A percentile compares a stretch with the other conserved stretches of the same genome.
Conservation (phyloP, 2,329 filamentous ascomycete genomes). For the Penicillium polonicum region DNA sequence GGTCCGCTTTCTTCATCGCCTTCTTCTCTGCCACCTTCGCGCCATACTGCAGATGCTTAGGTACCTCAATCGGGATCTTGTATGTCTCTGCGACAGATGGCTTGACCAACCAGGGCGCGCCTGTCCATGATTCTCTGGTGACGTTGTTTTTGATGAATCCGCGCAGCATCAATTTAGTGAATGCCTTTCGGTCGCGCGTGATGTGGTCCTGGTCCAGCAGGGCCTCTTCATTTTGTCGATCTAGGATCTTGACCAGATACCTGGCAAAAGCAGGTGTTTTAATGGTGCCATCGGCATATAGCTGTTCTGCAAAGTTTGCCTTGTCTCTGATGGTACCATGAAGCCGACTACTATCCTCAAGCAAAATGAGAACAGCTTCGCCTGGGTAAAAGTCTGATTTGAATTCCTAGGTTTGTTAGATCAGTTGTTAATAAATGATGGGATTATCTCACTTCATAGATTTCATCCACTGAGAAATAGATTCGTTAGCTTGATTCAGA, state of each 20-base stretch:
- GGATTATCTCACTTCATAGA: slow-evolving; percentile 47
- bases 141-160: slow-evolving; percentile 95
- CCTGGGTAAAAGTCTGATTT: slow-evolving; percentile 89
- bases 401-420: slow-evolving; percentile 57
- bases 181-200: slow-evolving; percentile 81
- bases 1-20: slow-evolving; percentile 60
- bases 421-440: slow-evolving; percentile 4
- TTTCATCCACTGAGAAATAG: slow-evolving; percentile 46
- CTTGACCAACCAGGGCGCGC: slow-evolving; percentile 96
- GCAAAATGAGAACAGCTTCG: slow-evolving; percentile 73
- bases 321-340: slow-evolving; percentile 82
- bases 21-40: slow-evolving; percentile 76
- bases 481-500: slow-evolving; percentile 19
- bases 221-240: slow-evolving; percentile 67
- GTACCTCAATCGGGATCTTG: slow-evolving; percentile 83
- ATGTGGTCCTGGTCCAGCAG: slow-evolving; percentile 80
- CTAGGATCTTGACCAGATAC: slow-evolving; percentile 75
- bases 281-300: slow-evolving; percentile 65
- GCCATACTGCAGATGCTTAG: slow-evolving; percentile 77
- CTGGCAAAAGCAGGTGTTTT: slow-evolving; percentile 68
- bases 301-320: slow-evolving; percentile 65
- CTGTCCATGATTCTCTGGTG: slow-evolving; percentile 87
- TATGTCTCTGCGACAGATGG: slow-evolving; percentile 78
- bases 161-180: slow-evolving; percentile 90
- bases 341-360: slow-evolving; percentile 66